These are phyloP conservation scores for Starmerella ratchasimensis DNA, from an alignment of 805 yeast genomes.

Conservation along the genomic window DNA sequence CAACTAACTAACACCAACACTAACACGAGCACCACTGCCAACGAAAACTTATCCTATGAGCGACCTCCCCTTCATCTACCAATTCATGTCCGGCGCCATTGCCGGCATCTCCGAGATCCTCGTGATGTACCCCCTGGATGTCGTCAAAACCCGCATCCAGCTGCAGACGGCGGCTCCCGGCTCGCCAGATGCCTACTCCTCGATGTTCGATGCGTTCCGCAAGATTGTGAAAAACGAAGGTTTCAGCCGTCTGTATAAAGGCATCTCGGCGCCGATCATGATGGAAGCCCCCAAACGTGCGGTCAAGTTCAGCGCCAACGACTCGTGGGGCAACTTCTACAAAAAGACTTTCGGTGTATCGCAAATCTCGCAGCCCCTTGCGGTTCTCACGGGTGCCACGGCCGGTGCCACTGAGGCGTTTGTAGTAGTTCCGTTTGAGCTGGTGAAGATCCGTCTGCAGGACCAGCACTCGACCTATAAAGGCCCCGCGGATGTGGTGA, in stretches of 20 bases:
- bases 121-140: conserved; percentile 93
- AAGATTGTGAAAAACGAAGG: conserved; percentile 86
- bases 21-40: background rate
- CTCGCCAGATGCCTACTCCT: conserved; percentile 46
- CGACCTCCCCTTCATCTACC: conserved; percentile 71
- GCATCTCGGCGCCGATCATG: conserved; percentile 88
- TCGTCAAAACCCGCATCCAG: conserved; percentile 93
- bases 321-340: conserved; percentile 86
- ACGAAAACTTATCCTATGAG: background rate
- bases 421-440: conserved; percentile 95
- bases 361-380: conserved; percentile 64
- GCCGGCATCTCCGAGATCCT: conserved; percentile 96
- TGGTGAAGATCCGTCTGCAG: conserved; percentile 88
- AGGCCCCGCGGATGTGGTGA: conserved; percentile 73
- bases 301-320: conserved; percentile 95
- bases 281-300: conserved; percentile 99
- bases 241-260: conserved; percentile 67
- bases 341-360: conserved; percentile 52
- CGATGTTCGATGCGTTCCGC: conserved; percentile 69
- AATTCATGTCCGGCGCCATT: conserved; percentile 81
- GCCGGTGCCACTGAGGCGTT: conserved; percentile 97
- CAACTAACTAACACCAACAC: background rate
- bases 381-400: conserved; percentile 88
- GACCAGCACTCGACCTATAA: conserved; percentile 70
- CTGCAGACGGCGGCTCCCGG: conserved; percentile 43